Conservation (phyloP, 2,329 filamentous ascomycete genomes). For the Colletotrichum sp. region DNA sequence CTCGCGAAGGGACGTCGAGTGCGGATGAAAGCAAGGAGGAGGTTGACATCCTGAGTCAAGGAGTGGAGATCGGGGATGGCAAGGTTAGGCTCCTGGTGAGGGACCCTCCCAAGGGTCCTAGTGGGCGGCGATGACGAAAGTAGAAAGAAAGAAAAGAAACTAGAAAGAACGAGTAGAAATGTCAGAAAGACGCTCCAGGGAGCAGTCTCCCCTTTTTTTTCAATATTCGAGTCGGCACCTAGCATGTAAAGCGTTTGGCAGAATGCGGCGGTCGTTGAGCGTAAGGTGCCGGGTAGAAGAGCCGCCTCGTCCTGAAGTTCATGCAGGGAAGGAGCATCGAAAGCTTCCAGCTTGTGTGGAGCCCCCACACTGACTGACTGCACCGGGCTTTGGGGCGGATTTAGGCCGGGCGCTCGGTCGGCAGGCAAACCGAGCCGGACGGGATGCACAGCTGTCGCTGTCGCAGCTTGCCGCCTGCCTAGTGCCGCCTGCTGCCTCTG, state of each 20-base stretch:
- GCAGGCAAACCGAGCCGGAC: constrained; percentile 2
- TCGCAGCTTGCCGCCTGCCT: background rate
- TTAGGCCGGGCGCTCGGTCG: background rate
- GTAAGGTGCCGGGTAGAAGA: background rate
- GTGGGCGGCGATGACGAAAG: constrained; percentile 47
- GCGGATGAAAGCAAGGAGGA: constrained; percentile 48
- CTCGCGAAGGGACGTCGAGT: constrained; percentile 47
- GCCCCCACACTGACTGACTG: constrained; percentile 1
- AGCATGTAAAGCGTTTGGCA: background rate
- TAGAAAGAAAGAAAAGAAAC: constrained; percentile 21
- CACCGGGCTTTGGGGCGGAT: background rate
- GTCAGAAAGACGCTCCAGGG: background rate
- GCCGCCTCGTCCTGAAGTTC: background rate
- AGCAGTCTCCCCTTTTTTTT: background rate
- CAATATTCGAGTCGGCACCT: background rate
- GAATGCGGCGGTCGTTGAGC: background rate
- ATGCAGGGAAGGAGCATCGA: constrained; percentile 16
- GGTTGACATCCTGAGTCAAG: constrained; percentile 66
- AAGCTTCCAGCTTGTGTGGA: constrained; percentile 17
- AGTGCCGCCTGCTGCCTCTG: background rate
- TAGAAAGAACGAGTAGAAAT: constrained; percentile 16
- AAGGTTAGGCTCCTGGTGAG: constrained; percentile 70
- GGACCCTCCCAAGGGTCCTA: constrained; percentile 63
- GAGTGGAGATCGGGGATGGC: constrained; percentile 71
- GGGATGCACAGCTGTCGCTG: background rate